Conservation (phyloP, 2,329 filamentous ascomycete species). For the Furcasterigmium furcatum region DNA sequence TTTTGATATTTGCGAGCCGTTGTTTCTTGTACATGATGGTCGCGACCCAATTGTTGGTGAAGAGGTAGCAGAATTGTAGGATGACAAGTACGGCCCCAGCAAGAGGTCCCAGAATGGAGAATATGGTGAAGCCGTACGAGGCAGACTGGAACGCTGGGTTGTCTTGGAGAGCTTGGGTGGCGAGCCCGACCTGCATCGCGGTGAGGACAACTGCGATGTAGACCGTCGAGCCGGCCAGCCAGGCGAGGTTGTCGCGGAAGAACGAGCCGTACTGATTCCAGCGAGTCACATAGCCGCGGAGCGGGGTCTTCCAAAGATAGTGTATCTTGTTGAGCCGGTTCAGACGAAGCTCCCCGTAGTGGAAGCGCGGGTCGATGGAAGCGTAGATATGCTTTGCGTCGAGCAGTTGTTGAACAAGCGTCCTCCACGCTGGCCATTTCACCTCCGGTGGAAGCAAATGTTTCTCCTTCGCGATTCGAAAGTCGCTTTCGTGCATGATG, state of each 20-base stretch:
- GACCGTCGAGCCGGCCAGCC: slow-evolving; percentile 32
- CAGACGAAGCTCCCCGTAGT: slow-evolving; percentile 38
- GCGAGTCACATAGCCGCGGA: slow-evolving; percentile 16
- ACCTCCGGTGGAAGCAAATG: slow-evolving; percentile 29
- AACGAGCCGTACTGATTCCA: slow-evolving; percentile 34
- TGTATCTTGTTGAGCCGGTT: slow-evolving; percentile 37
- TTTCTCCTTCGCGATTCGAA: slow-evolving; percentile 28
- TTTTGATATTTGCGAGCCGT: too few relatives aligned
- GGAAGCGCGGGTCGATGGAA: slow-evolving; percentile 30
- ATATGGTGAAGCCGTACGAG: slow-evolving; percentile 44
- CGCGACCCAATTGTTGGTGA: slow-evolving; percentile 12
- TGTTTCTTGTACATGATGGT: slow-evolving; percentile 13
- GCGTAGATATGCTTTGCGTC: slow-evolving; percentile 21
- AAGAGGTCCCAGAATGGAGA: slow-evolving; percentile 36
- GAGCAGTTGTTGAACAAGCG: slow-evolving; percentile 24
- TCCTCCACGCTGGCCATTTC: slow-evolving; percentile 34
- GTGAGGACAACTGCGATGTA: slow-evolving; percentile 42
- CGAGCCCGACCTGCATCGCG: slow-evolving; percentile 46
- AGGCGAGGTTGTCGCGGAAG: slow-evolving; percentile 37
- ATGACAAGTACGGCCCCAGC: slow-evolving; percentile 15
- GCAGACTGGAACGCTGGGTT: slow-evolving; percentile 37
- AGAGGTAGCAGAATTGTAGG: slow-evolving; percentile 10
- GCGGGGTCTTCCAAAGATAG: slow-evolving; percentile 20
- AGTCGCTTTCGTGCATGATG: slow-evolving; percentile 32
- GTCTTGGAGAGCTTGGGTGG: slow-evolving; percentile 24